phyloP scores from a whole-genome alignment of 352 stramenopile genomes.

The Elongisporangium undulatum region DNA sequence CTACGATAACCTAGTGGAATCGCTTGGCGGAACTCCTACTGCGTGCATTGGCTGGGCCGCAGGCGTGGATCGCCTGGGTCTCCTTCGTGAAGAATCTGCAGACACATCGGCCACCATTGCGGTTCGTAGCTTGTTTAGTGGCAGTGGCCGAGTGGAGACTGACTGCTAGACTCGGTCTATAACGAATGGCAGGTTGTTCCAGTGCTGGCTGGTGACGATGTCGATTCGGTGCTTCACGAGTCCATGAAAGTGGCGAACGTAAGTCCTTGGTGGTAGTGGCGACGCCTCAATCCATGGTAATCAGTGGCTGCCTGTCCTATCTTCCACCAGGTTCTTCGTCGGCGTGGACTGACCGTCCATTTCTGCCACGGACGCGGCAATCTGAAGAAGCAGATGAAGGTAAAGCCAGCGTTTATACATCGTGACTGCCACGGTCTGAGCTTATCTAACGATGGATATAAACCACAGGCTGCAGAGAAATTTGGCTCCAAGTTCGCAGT shows the following conservation, averaged over 20 bases:
- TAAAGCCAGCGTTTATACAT: conserved; percentile 8
- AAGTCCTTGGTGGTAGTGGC: not conserved
- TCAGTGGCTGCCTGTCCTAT: not conserved
- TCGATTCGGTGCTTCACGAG: conserved; percentile 47
- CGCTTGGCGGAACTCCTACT: conserved; percentile 50
- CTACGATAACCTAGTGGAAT: conserved; percentile 73
- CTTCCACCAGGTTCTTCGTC: conserved; percentile 38
- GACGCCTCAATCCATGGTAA: not conserved
- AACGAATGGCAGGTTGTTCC: conserved; percentile 48
- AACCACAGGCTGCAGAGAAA: conserved; percentile 53
- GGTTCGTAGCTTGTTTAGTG: conserved; percentile 18
- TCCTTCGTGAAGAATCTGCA: conserved; percentile 37
- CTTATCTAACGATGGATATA: conserved; percentile 1
- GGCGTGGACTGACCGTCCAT: conserved; percentile 63
- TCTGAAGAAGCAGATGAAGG: conserved; percentile 90
- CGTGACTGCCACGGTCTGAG: not conserved
- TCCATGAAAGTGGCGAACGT: conserved; percentile 63
- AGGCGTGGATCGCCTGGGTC: conserved; percentile 71
- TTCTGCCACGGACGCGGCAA: conserved; percentile 75
- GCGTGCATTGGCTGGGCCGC: conserved; percentile 84
- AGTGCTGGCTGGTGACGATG: conserved; percentile 38
- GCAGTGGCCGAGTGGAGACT: conserved; percentile 3
- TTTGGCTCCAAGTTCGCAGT: conserved; percentile 64
- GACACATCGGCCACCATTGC: conserved; percentile 33
- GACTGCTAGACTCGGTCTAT: not conserved